Conservation (phyloP, 768 basidiomycete genomes). For the Termitomyces sp. region DNA sequence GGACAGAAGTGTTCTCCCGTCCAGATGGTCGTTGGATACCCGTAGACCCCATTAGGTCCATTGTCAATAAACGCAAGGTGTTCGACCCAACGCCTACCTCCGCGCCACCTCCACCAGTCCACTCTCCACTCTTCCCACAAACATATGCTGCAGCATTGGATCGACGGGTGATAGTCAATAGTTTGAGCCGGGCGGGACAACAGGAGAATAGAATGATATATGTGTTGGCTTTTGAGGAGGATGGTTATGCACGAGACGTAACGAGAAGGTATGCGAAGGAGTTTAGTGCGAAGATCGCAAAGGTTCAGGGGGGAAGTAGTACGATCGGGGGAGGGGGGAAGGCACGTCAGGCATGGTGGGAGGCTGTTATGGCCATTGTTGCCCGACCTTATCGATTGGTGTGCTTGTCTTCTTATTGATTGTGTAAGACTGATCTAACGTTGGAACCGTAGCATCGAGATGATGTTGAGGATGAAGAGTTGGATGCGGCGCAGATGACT, state of each 20-base stretch:
- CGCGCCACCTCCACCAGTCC: constrained; percentile 8
- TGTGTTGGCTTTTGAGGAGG: constrained; percentile 92
- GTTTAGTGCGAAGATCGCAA: constrained; percentile 77
- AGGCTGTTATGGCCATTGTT: constrained; percentile 55
- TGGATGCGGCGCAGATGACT: constrained; percentile 68
- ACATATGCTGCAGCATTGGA: constrained; percentile 16
- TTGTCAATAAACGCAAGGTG: constrained; percentile 75
- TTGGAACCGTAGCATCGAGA: constrained; percentile 69
- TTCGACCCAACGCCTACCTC: constrained; percentile 65
- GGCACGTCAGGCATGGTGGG: constrained; percentile 85
- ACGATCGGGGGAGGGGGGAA: constrained; percentile 44
- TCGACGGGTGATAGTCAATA: constrained; percentile 20
- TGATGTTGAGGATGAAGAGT: constrained; percentile 88
- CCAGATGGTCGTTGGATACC: constrained; percentile 91
- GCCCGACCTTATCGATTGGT: constrained; percentile 83
- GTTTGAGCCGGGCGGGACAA: constrained; percentile 16
- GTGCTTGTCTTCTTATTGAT: constrained; percentile 22
- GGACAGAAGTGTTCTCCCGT: constrained; percentile 96
- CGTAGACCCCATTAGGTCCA: constrained; percentile 81
- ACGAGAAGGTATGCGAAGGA: constrained; percentile 85
- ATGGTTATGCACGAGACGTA: constrained; percentile 88
- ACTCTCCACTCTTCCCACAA: constrained; percentile 17
- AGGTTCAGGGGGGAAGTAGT: constrained; percentile 61
- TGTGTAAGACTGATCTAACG: neutral
- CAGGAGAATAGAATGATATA: constrained; percentile 86